phyloP scores from a whole-genome alignment of 768 basidiomycete genomes.

The Kwoniella dendrophila region DNA sequence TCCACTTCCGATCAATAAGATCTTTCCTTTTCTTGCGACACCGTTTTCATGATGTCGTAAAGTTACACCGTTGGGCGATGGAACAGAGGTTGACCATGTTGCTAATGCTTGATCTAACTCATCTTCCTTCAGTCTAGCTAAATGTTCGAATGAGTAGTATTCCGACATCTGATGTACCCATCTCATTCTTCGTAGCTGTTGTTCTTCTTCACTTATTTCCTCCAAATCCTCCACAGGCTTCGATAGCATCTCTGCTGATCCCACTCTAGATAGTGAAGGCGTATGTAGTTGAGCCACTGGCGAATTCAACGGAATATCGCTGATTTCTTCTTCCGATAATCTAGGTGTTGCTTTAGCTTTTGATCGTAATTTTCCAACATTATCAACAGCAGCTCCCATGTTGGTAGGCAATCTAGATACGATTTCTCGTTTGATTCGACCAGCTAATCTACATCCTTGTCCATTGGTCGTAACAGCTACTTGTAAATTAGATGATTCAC shows the following conservation, averaged over 20 bases:
- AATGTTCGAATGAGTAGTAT: constrained; percentile 82
- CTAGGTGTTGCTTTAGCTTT: constrained; percentile 54
- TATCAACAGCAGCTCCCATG: constrained; percentile 72
- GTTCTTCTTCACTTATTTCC: constrained; percentile 33
- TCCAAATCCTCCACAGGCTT: constrained; percentile 6
- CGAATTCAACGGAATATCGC: constrained; percentile 56
- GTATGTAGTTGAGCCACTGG: constrained; percentile 57
- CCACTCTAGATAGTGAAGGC: constrained; percentile 33
- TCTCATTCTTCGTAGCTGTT: constrained; percentile 70
- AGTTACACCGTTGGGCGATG: constrained; percentile 5
- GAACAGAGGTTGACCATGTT: constrained; percentile 30
- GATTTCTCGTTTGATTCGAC: constrained; percentile 78
- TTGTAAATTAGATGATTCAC: constrained; percentile 55
- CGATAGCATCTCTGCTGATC: constrained; percentile 31
- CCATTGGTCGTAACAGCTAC: constrained; percentile 89
- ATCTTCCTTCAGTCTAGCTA: constrained; percentile 67
- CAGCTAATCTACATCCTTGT: constrained; percentile 80
- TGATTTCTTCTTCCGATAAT: constrained; percentile 55
- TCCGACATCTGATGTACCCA: constrained; percentile 97
- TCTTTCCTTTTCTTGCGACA: constrained; percentile 63
- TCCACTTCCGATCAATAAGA: constrained; percentile 88
- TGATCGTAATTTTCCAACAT: constrained; percentile 69
- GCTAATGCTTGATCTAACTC: constrained; percentile 71
- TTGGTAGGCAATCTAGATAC: constrained; percentile 70
- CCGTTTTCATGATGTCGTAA: constrained; percentile 40